Conservation (phyloP, 352 stramenopile genomes). For the Blastocystis sp. region DNA sequence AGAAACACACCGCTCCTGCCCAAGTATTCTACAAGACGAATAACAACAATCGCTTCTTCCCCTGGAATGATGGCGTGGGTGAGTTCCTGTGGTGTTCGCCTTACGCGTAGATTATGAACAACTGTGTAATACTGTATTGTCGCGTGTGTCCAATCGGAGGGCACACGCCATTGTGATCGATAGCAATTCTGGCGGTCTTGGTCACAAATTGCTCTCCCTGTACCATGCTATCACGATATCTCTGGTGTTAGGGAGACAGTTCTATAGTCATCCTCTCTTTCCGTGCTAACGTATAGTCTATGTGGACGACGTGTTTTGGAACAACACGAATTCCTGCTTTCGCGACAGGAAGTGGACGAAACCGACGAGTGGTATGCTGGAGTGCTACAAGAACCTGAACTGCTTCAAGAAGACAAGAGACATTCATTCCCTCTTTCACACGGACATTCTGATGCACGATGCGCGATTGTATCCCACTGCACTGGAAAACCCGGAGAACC, state of each 20-base stretch:
- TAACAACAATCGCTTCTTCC: background rate
- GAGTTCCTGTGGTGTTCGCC: background rate
- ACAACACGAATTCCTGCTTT: background rate
- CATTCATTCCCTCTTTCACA: background rate
- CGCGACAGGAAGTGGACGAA: background rate
- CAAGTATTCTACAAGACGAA: no score
- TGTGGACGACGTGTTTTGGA: background rate
- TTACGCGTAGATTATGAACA: background rate
- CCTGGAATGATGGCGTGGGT: background rate
- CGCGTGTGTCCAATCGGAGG: background rate
- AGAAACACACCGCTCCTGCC: no score
- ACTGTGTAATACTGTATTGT: background rate
- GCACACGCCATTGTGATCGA: background rate
- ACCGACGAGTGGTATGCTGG: background rate
- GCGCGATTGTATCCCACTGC: background rate
- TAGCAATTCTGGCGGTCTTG: background rate
- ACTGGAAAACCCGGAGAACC: background rate
- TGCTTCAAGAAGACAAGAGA: background rate
- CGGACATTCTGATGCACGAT: background rate
- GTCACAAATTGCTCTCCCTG: background rate
- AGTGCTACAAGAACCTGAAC: background rate
- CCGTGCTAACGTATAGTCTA: background rate
- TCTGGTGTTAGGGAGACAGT: no score
- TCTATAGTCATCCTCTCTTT: no score
- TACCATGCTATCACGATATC: background rate